Conservation (phyloP, 2,329 filamentous ascomycete species). For the Colletotrichum cuscutae region DNA sequence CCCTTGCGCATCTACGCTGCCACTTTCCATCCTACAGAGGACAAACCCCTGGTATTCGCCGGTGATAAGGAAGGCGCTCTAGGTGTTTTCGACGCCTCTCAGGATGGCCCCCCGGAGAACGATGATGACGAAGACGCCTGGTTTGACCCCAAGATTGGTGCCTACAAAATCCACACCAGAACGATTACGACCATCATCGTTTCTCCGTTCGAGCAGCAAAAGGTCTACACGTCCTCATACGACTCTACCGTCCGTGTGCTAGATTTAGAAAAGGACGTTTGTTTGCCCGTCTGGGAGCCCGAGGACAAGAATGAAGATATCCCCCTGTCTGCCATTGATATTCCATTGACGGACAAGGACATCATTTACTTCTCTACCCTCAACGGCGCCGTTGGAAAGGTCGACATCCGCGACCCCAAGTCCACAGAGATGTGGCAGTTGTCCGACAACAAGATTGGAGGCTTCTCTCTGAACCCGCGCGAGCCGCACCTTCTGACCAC, state of each 20-base stretch:
- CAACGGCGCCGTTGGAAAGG: conserved; percentile 80
- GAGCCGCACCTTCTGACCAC: conserved; percentile 88
- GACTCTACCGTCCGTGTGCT: conserved; percentile 91
- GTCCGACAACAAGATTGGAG: conserved; percentile 94
- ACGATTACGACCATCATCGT: conserved; percentile 90
- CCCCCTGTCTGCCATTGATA: conserved; percentile 86
- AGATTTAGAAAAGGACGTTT: conserved; percentile 83
- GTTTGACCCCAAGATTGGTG: conserved; percentile 82
- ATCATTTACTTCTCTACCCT: conserved; percentile 89
- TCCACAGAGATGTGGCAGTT: conserved; percentile 77
- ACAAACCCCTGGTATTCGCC: conserved; percentile 90
- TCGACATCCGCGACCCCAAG: conserved; percentile 76
- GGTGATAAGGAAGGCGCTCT: conserved; percentile 94
- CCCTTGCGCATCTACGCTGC: conserved; percentile 89
- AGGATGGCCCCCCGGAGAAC: conserved; percentile 64
- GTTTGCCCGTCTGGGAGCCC: conserved; percentile 84
- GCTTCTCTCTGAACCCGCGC: conserved; percentile 85
- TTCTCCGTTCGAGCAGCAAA: conserved; percentile 76
- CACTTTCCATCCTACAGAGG: conserved; percentile 85
- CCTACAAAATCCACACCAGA: conserved; percentile 88
- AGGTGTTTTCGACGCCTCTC: conserved; percentile 90
- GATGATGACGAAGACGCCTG: conserved; percentile 74
- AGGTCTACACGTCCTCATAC: conserved; percentile 88
- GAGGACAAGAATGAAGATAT: conserved; percentile 75
- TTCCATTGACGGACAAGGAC: conserved; percentile 76